Percentiles rank a stretch among this genome's conserved stretches.
phyloP scores from a whole-genome alignment of 192 early-diverging fungal genomes.

The Allomyces arbusculus region DNA sequence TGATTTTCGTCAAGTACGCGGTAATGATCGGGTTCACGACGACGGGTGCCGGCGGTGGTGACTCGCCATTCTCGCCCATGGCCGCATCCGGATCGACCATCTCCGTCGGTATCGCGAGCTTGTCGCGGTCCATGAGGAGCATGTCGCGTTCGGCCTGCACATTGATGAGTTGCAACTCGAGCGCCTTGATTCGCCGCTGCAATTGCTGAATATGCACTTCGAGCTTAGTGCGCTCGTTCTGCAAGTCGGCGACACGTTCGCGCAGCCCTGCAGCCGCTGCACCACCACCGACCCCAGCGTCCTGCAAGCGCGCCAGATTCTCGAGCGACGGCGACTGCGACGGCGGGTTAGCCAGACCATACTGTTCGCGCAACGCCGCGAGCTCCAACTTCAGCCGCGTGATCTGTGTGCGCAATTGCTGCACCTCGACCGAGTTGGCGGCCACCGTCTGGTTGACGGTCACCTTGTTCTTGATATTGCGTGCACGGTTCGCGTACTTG shows the following conservation, averaged over 20 bases:
- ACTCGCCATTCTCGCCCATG: neutral
- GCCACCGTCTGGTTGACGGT: slow-evolving; percentile 30
- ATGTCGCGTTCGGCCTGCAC: slow-evolving; percentile 28
- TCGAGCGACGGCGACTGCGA: slow-evolving; percentile 9
- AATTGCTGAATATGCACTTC: slow-evolving; percentile 7
- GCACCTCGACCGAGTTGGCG: slow-evolving; percentile 25
- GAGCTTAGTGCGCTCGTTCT: neutral
- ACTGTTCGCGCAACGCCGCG: slow-evolving; percentile 10
- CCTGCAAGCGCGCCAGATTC: neutral
- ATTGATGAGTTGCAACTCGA: slow-evolving; percentile 15
- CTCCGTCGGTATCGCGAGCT: neutral
- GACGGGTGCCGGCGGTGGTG: neutral
- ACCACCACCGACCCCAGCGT: neutral
- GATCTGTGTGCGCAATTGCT: slow-evolving; percentile 27
- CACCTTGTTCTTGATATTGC: slow-evolving; percentile 60
- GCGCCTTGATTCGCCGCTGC: slow-evolving; percentile 22
- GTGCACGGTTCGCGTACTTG: slow-evolving; percentile 83
- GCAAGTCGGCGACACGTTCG: neutral
- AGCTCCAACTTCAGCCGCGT: slow-evolving; percentile 28
- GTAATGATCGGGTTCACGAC: slow-evolving; percentile 12
- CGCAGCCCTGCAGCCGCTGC: neutral
- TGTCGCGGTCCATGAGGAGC: slow-evolving; percentile 22
- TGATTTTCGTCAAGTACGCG: slow-evolving; percentile 15
- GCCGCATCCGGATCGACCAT: neutral
- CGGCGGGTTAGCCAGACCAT: slow-evolving; percentile 4